Evolutionary conservation across 2,329 filamentous ascomycete genomes (phyloP).

Genomic region (Ceratocystis cubensis): DNA sequence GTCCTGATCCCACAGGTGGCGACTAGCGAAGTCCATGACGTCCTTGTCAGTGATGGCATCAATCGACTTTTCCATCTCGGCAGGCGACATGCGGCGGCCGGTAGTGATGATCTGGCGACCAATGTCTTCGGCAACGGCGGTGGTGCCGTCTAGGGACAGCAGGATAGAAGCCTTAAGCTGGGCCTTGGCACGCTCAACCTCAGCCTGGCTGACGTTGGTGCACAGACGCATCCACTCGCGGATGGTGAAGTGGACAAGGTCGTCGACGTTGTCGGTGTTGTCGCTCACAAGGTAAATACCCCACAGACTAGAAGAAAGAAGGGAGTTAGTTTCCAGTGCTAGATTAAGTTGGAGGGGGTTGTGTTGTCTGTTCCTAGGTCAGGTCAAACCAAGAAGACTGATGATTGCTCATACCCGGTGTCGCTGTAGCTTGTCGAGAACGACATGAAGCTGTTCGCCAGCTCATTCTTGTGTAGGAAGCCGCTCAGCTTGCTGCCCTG

Average conservation of each 20-base stretch:
- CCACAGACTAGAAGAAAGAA: conserved; percentile 60
- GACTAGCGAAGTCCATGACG: conserved; percentile 90
- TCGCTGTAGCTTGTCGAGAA: conserved; percentile 99
- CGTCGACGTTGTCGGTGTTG: conserved; percentile 74
- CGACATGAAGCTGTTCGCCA: conserved; percentile 99
- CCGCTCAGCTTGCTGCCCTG: conserved; percentile 96
- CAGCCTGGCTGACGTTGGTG: conserved; percentile 72
- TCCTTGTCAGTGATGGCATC: conserved; percentile 86
- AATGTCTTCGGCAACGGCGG: conserved; percentile 94
- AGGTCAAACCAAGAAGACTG: not conserved
- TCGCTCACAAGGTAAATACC: conserved; percentile 97
- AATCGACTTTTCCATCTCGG: conserved; percentile 89
- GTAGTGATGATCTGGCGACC: conserved; percentile 97
- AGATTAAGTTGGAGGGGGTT: not conserved
- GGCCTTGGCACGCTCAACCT: conserved; percentile 96
- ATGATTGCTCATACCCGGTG: conserved; percentile 64
- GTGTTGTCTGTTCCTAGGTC: not conserved
- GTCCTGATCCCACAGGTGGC: conserved; percentile 95
- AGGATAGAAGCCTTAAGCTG: conserved; percentile 98
- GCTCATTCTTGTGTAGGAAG: conserved; percentile 83
- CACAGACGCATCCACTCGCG: conserved; percentile 96
- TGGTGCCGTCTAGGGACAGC: conserved; percentile 92
- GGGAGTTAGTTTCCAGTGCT: not conserved
- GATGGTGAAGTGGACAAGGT: conserved; percentile 95
- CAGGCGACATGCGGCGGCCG: conserved; percentile 76